phyloP scores from a whole-genome alignment of 257 asterid species.

The Jacaranda copaia region DNA sequence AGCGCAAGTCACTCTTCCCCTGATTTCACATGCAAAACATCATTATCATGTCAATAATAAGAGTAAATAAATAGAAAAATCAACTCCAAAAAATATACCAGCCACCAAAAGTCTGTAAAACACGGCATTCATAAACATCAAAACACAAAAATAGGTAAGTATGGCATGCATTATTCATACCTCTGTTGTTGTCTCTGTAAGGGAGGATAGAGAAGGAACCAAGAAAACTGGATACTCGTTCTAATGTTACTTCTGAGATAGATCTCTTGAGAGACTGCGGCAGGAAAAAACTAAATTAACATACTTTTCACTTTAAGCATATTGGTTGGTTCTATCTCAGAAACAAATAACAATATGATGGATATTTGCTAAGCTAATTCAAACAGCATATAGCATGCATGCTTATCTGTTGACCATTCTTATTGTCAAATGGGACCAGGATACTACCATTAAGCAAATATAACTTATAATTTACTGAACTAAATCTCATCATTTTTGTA shows the following conservation, averaged over 20 bases:
- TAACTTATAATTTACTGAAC: slow-evolving; percentile 13
- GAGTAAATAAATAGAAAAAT: neutral
- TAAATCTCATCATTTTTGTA: slow-evolving; percentile 16
- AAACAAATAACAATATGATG: neutral
- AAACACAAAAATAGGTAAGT: slow-evolving; percentile 19
- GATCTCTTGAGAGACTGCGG: slow-evolving; percentile 73
- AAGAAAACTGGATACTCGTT: slow-evolving; percentile 68
- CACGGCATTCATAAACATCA: neutral
- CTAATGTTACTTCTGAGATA: slow-evolving; percentile 77
- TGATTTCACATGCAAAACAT: neutral
- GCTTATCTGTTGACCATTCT: neutral
- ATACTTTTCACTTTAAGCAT: slow-evolving; percentile 29
- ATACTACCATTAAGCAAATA: slow-evolving; percentile 6
- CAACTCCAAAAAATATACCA: neutral
- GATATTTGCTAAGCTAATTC: neutral
- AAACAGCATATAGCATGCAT: neutral
- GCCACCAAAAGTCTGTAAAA: neutral
- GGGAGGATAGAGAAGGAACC: slow-evolving; percentile 75
- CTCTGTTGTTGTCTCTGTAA: slow-evolving; percentile 58
- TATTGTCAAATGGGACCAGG: neutral
- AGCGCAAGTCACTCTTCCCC: neutral
- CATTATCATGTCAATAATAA: neutral
- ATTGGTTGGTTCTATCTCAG: slow-evolving; percentile 18
- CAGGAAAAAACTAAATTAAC: slow-evolving; percentile 28
- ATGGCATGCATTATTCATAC: slow-evolving; percentile 48